phyloP scores from a whole-genome alignment of 805 yeast species.

The Sugiyamaella mastotermitis region DNA sequence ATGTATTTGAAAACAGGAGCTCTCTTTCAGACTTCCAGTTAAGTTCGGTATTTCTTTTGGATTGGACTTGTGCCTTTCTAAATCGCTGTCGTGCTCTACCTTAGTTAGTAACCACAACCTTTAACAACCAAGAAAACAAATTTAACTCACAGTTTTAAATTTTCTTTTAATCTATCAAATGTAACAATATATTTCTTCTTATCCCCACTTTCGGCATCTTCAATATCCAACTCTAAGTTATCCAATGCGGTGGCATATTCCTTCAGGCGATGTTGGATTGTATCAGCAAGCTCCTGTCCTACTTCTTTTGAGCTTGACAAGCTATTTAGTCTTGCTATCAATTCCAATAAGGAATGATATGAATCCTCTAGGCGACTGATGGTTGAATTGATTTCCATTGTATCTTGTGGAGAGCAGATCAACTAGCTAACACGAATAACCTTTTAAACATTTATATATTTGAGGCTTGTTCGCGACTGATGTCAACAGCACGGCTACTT shows the following conservation, averaged over 20 bases:
- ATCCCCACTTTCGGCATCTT: constrained; percentile 6
- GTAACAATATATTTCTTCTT: constrained; percentile 12
- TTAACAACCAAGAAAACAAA: too few species aligned
- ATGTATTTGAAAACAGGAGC: constrained; percentile 11
- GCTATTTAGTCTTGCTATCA: constrained; percentile 12
- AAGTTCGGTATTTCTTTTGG: constrained; percentile 17
- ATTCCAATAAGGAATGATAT: constrained; percentile 16
- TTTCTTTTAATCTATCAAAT: constrained; percentile 18
- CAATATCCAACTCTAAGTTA: constrained; percentile 7
- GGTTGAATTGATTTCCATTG: too few species aligned
- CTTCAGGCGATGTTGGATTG: constrained; percentile 15
- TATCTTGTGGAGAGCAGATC: too few species aligned
- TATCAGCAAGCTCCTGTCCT: constrained; percentile 18
- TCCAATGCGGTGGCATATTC: constrained; percentile 15
- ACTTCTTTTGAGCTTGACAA: constrained; percentile 9
- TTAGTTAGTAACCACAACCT: too few species aligned
- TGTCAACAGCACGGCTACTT: too few species aligned
- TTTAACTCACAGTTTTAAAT: constrained; percentile 13
- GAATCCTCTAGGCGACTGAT: constrained; percentile 10
- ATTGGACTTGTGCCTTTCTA: constrained; percentile 20
- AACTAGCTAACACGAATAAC: too few species aligned
- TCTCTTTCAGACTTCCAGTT: constrained; percentile 18
- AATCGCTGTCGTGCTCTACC: constrained; percentile 14
- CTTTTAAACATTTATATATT: too few species aligned
- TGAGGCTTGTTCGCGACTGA: too few species aligned